Percentiles rank a stretch among this genome's conserved stretches.
Evolutionary conservation across 1,139 yeast species (phyloP).

Genomic region (Geotrichum phurueaensis): DNA sequence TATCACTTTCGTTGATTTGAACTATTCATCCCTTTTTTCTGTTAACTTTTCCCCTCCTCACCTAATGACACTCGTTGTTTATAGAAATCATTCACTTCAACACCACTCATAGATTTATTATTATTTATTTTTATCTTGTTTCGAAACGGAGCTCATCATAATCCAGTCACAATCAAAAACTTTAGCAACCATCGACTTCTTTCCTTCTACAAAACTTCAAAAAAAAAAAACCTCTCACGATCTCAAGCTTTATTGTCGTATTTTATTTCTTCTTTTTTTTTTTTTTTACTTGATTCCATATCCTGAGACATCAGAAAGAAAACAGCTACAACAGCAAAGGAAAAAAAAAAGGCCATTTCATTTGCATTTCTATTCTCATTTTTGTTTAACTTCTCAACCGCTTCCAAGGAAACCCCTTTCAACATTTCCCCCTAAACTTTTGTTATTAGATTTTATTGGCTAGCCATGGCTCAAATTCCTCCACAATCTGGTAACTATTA

Average conservation of each 20-base stretch:
- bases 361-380: background rate
- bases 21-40: background rate
- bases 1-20: background rate
- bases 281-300: background rate
- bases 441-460: background rate
- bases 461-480: conserved; percentile 12
- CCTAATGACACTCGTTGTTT: background rate
- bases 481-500: conserved; percentile 11
- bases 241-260: background rate
- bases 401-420: background rate
- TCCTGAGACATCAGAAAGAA: background rate
- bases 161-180: background rate
- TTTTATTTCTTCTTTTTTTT: background rate
- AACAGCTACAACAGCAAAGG: background rate
- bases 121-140: background rate
- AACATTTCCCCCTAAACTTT: background rate
- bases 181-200: background rate
- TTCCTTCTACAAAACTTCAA: background rate
- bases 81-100: background rate
- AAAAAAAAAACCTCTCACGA: background rate
- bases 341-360: background rate
- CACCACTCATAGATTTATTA: background rate
- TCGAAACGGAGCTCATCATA: background rate
- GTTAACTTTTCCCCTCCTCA: background rate
- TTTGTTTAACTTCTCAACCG: background rate